A percentile compares a stretch with the other conserved stretches of the same genome.
phyloP scores from a whole-genome alignment of 1,284 basidiomycete species.

The Cutaneotrichosporon sp. region DNA sequence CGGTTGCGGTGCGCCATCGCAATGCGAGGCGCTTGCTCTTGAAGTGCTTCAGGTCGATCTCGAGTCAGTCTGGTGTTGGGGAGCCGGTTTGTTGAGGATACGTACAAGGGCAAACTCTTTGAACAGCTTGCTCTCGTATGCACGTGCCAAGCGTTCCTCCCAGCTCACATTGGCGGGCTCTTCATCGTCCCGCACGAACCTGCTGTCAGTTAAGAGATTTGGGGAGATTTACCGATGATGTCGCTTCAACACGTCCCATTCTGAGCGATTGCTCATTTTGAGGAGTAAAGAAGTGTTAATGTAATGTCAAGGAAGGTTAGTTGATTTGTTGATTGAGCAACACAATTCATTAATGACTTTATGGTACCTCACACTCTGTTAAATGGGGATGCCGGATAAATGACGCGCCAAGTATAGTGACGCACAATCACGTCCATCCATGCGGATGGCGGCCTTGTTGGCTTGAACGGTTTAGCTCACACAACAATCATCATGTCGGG shows the following conservation, averaged over 20 bases:
- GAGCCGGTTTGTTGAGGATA: background rate
- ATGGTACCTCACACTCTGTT: background rate
- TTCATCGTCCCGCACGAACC: slow-evolving; percentile 74
- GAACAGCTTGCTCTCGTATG: slow-evolving; percentile 82
- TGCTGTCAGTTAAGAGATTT: slow-evolving; percentile 41
- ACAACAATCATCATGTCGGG: slow-evolving; percentile 37
- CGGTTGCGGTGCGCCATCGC: slow-evolving; percentile 84
- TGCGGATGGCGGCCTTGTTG: background rate
- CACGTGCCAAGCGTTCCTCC: slow-evolving; percentile 77
- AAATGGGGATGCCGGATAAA: background rate
- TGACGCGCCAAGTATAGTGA: background rate
- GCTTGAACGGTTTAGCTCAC: background rate
- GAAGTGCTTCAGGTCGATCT: slow-evolving; percentile 88
- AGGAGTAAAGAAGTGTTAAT: background rate
- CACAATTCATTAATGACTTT: background rate
- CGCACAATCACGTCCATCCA: background rate
- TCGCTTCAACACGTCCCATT: slow-evolving; percentile 56
- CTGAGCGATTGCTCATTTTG: slow-evolving; percentile 25
- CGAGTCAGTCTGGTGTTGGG: background rate
- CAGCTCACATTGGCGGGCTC: slow-evolving; percentile 57
- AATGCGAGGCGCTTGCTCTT: slow-evolving; percentile 88
- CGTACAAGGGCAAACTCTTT: slow-evolving; percentile 76
- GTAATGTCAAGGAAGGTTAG: no score
- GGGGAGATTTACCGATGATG: slow-evolving; percentile 48
- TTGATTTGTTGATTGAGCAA: background rate